Base-by-base conservation (phyloP, 163 green algal species). In the Chlamydomonas reinhardtii region DNA sequence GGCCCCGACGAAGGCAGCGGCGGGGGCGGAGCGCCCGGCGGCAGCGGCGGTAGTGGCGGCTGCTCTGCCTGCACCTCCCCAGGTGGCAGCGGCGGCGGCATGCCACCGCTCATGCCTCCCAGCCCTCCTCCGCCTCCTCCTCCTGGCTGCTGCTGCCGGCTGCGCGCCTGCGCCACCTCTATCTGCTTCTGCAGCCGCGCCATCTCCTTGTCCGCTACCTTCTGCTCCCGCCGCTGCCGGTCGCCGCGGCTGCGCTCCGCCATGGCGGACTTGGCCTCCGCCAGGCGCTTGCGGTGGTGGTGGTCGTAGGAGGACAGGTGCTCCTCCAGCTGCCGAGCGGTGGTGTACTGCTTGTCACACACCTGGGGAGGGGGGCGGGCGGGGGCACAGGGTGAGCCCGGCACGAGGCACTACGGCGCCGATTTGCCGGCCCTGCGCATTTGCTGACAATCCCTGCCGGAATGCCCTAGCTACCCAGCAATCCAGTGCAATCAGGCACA, bases 231-330 rank as follows among this genome's bases (percentile, higher is more conserved):
- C 48, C 85, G 90, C 48, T 88, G 83, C 5, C 94, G 82, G 15
- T 95, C 91, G 35, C 89, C 84, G 8, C 85, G 73, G 8, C 88
- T 95, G 62, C 95, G 91, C 78, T 94, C 93, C 22, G 83, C 56
- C 61, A 90, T 84, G 82, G 92, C 91, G 4, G 80, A 82, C 35
- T 88, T 90, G 81, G 93, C 94, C 89, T 97, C 95, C 20, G 90
- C 86, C 74, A 97, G 90, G 25, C 95, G 85, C 94, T 98, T 98
- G 72, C 93, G 94, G 90, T 98, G 96, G 89, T 98, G 95, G 87
- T 98, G 96, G 85, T 98, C 95, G 83, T 98, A 98, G 19, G 93
- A 97, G 54, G 89, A 95, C n/a, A 98, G 91, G 90, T 98, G 96
- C 71, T 90, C 88, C 78, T 98, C 96, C 80, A 97, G 87, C 90